Base-by-base conservation (phyloP, 2,329 filamentous ascomycete species). In the Sclerotinia borealis region DNA sequence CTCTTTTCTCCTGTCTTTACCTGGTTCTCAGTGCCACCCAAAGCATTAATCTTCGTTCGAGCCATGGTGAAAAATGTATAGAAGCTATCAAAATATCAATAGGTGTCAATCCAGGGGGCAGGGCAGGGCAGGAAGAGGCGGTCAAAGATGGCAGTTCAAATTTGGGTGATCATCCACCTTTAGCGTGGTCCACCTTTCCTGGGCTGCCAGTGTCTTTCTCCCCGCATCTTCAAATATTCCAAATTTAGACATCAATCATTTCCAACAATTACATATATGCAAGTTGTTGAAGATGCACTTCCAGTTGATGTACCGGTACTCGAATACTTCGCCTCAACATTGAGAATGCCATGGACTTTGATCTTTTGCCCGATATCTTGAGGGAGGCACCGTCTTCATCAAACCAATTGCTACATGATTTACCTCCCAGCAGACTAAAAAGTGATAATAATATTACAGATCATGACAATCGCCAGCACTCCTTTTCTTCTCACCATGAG, bases 1-100 rank as follows among this genome's bases (percentile, higher is more conserved):
- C 68, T 61, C 50, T 72, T 71, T 45, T 64, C 67, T 31, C 65
- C 66, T 6, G 41, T 45, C 48, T 67, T 68, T 17, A 27, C 9
- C 11, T 39, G 19, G 13, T 31, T 58, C 19, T 63, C 34, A 29
- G 36, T 5, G 11, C 10, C 36, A 15, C 4, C 25, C 10, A 22
- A 6, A 11, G 9, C 4, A 27, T 36, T 50, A 4, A 43, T 27
- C 8, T 29, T 48, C 1, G 17, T 60, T 37, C 54, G 39, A 8
- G 31, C 39, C 47, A 63, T 63, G 1, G 29, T 29, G 22, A 15
- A n/a, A 3, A 45, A 19, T 17, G 8, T 58, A 27, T 29, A 15
- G 19, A 25, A n/a, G n/a, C 25, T 60, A 39, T 31, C 39, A 43
- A 25, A 29, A 43, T 4, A 29, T 43, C 17, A 39, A 29, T 8